Evolutionary conservation across 768 basidiomycete species (phyloP).

Genomic region (Boletus vinaceobasis): DNA sequence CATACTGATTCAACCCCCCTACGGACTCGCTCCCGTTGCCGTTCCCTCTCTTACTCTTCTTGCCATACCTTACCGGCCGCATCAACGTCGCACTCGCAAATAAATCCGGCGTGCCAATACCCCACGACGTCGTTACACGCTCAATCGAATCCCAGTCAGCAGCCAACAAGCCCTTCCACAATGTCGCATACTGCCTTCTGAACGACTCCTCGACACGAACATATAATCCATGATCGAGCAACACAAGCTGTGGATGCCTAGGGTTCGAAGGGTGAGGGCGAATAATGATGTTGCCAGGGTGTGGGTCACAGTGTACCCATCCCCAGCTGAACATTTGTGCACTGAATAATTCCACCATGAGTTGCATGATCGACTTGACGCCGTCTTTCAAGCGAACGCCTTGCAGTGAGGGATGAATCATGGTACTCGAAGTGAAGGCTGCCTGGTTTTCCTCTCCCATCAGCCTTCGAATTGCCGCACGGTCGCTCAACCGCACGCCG

Average conservation of each 20-base stretch:
- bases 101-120: constrained; percentile 66
- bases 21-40: constrained; percentile 1
- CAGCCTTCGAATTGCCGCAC: constrained; percentile 49
- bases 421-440: neutral
- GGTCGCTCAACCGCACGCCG: constrained; percentile 69
- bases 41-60: neutral
- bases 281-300: constrained; percentile 77
- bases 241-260: constrained; percentile 58
- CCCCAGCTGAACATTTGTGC: constrained; percentile 93
- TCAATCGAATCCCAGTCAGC: constrained; percentile 54
- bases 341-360: constrained; percentile 83
- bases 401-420: constrained; percentile 9
- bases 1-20: constrained; percentile 55
- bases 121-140: constrained; percentile 56
- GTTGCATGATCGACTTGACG: constrained; percentile 67
- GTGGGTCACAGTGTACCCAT: constrained; percentile 78
- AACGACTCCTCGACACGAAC: constrained; percentile 68
- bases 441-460: constrained; percentile 48
- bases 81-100: constrained; percentile 72
- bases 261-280: constrained; percentile 39
- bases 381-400: constrained; percentile 53
- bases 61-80: constrained; percentile 49
- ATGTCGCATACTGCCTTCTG: constrained; percentile 66
- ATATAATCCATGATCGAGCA: constrained; percentile 93
- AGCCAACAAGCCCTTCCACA: constrained; percentile 68